These are phyloP conservation scores for Scheffersomyces coipomensis DNA, from an alignment of 805 yeast genomes.

Conservation along the genomic window DNA sequence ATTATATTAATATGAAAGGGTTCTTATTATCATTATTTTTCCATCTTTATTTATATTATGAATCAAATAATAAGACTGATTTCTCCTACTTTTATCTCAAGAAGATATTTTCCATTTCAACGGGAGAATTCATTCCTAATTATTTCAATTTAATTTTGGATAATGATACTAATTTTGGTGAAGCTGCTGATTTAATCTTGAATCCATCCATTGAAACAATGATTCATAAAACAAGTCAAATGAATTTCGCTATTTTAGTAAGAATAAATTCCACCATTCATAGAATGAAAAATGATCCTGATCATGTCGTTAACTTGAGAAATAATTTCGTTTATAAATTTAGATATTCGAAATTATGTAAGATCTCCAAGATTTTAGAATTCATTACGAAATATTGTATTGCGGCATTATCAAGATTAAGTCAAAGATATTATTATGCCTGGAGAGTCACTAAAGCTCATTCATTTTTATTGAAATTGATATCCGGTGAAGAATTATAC, in stretches of 20 bases:
- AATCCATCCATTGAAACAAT: constrained; percentile 34
- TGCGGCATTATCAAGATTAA: constrained; percentile 38
- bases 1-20: constrained; percentile 25
- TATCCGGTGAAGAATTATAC: constrained; percentile 28
- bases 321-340: constrained; percentile 15
- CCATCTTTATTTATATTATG: constrained; percentile 42
- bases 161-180: constrained; percentile 37
- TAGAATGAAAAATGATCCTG: constrained; percentile 13
- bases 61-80: constrained; percentile 19
- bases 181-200: constrained; percentile 38
- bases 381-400: constrained; percentile 14
- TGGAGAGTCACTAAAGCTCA: constrained; percentile 67
- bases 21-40: constrained; percentile 25
- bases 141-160: constrained; percentile 28
- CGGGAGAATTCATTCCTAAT: constrained; percentile 30
- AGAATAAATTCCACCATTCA: constrained; percentile 22
- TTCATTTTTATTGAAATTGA: constrained; percentile 33
- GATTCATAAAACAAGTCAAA: constrained; percentile 27
- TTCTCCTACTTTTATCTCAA: constrained; percentile 34
- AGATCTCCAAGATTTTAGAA: constrained; percentile 24
- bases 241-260: constrained; percentile 21
- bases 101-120: constrained; percentile 21
- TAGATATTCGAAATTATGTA: constrained; percentile 19
- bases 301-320: constrained; percentile 18
- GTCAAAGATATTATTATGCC: constrained; percentile 62